Evolutionary conservation across 2,329 filamentous ascomycete genomes (phyloP).

Genomic region (Tolypocladium sp.): DNA sequence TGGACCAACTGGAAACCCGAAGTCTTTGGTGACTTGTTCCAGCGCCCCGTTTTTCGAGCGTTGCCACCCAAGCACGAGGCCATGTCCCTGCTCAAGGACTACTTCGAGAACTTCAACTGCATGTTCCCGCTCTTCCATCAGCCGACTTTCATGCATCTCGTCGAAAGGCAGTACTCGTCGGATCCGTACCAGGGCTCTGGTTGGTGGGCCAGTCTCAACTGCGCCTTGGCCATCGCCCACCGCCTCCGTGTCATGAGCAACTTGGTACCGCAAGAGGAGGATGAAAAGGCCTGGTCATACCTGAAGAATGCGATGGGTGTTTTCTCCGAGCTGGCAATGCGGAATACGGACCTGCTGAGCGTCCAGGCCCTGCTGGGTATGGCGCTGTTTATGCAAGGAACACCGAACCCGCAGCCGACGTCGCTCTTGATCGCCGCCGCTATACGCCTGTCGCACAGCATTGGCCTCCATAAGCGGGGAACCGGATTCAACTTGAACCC

Average conservation of each 20-base stretch:
- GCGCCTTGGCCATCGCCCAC: conserved; percentile 87
- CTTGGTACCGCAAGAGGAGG: conserved; percentile 79
- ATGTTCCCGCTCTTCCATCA: conserved; percentile 97
- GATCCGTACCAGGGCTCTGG: conserved; percentile 92
- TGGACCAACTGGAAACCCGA: conserved; percentile 99
- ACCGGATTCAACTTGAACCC: conserved; percentile 89
- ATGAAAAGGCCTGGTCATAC: conserved; percentile 90
- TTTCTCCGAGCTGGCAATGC: conserved; percentile 86
- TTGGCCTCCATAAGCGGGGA: conserved; percentile 88
- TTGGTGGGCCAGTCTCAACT: conserved; percentile 97
- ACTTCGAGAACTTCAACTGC: conserved; percentile 98
- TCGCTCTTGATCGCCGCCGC: conserved; percentile 88
- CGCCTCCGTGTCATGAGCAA: conserved; percentile 93
- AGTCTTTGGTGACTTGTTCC: conserved; percentile 87
- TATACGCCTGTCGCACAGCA: conserved; percentile 83
- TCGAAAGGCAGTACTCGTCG: conserved; percentile 84
- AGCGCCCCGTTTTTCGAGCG: conserved; percentile 71
- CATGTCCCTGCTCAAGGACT: conserved; percentile 80
- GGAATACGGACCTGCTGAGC: conserved; percentile 88
- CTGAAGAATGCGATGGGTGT: conserved; percentile 95
- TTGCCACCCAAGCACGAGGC: conserved; percentile 83
- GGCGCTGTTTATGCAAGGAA: conserved; percentile 90
- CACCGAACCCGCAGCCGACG: conserved; percentile 89
- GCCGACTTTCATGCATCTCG: conserved; percentile 95
- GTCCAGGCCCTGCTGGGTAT: conserved; percentile 92